Evolutionary conservation across 768 basidiomycete genomes (phyloP).

Genomic region (Stropharia rugosoannulata): DNA sequence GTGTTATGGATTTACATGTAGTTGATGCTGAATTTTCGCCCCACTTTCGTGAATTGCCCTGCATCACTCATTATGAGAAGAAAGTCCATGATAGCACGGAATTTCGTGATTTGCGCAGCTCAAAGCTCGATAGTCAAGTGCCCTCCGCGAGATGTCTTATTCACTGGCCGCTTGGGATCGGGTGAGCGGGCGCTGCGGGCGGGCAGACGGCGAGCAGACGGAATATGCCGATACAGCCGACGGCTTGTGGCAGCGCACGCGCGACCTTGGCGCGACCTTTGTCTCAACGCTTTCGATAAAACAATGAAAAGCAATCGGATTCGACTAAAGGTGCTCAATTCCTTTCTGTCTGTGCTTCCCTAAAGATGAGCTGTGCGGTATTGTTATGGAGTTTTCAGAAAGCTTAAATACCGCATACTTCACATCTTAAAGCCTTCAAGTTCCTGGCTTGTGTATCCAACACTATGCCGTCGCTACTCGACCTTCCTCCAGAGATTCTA

Average conservation of each 20-base stretch:
- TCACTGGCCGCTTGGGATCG: too few relatives aligned
- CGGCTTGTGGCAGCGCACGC: not conserved
- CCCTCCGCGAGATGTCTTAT: too few relatives aligned
- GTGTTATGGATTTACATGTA: too few relatives aligned
- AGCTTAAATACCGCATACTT: not conserved
- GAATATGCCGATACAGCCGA: too few relatives aligned
- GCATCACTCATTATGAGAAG: too few relatives aligned
- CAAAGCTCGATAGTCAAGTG: too few relatives aligned
- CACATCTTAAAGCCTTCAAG: not conserved
- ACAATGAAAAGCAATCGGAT: not conserved
- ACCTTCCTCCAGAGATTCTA: conserved; percentile 4
- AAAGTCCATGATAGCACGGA: too few relatives aligned
- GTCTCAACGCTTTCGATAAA: not conserved
- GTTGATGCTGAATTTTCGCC: too few relatives aligned
- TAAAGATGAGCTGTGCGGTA: not conserved
- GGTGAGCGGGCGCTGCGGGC: too few relatives aligned
- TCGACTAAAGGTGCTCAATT: not conserved
- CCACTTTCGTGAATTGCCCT: too few relatives aligned
- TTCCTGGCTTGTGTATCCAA: not conserved
- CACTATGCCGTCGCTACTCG: not conserved
- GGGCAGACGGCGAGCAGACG: too few relatives aligned
- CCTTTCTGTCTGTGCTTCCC: not conserved
- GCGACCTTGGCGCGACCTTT: not conserved
- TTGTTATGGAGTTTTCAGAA: not conserved
- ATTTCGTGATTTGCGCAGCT: too few relatives aligned